These are phyloP conservation scores for Cryphonectria naterciae DNA, from an alignment of 2,329 filamentous ascomycete genomes.

Conservation along the genomic window DNA sequence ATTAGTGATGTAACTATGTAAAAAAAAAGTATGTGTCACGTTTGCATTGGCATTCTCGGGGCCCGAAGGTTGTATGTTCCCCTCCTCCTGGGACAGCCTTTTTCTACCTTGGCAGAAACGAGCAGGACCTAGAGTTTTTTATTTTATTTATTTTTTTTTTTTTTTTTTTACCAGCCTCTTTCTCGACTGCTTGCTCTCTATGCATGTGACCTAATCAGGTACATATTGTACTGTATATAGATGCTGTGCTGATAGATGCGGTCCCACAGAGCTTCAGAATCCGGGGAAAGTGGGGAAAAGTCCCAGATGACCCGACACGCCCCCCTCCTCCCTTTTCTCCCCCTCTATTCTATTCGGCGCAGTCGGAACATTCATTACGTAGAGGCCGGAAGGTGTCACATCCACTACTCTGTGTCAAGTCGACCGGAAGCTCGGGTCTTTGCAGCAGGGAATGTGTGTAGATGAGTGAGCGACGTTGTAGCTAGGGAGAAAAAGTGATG, in stretches of 20 bases:
- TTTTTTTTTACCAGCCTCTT: neutral
- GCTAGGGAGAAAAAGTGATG: neutral
- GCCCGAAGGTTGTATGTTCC: neutral
- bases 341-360: neutral
- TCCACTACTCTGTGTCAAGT: neutral
- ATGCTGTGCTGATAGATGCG: neutral
- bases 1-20: neutral
- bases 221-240: neutral
- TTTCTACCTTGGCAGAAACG: neutral
- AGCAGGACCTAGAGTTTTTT: neutral
- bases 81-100: neutral
- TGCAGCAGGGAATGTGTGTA: neutral
- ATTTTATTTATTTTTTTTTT: neutral
- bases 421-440: neutral
- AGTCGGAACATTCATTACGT: neutral
- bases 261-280: neutral
- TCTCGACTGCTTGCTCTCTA: neutral
- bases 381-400: neutral
- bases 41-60: neutral
- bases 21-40: neutral
- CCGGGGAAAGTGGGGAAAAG: neutral
- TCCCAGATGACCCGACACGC: neutral
- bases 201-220: neutral
- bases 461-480: neutral
- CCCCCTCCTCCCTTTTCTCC: neutral